Evolutionary conservation across 2,329 filamentous ascomycete genomes (phyloP).

Genomic region (Dactylellina sp.): DNA sequence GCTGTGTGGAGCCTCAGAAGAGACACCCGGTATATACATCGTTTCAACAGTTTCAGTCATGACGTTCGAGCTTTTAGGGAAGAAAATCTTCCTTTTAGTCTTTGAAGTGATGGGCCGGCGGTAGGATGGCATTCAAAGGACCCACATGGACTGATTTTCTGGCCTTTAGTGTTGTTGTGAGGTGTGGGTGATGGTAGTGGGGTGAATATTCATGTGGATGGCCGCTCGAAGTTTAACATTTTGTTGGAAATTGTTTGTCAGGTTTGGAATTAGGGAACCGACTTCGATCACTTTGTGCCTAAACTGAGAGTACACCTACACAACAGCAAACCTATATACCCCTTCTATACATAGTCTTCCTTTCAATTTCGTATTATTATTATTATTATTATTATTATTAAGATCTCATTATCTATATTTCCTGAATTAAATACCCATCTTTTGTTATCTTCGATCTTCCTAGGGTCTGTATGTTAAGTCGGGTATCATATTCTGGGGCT

Average conservation of each 20-base stretch:
- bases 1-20: not conserved
- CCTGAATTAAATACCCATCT: too few relatives aligned
- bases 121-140: constrained; percentile 33
- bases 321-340: too few relatives aligned
- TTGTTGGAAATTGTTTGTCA: too few relatives aligned
- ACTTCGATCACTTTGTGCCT: too few relatives aligned
- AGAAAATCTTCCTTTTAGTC: constrained; percentile 39
- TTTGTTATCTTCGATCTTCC: too few relatives aligned
- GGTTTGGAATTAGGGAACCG: too few relatives aligned
- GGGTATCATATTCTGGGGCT: constrained; percentile 1
- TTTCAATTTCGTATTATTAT: too few relatives aligned
- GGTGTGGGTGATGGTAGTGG: not conserved
- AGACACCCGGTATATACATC: not conserved
- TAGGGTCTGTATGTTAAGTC: not conserved
- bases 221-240: not conserved
- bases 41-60: constrained; percentile 16
- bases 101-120: constrained; percentile 23
- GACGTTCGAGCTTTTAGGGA: constrained; percentile 24
- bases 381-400: too few relatives aligned
- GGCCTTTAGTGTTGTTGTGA: not conserved
- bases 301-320: too few relatives aligned
- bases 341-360: too few relatives aligned
- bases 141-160: not conserved
- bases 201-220: not conserved
- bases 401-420: too few relatives aligned